Evolutionary conservation across 1,284 basidiomycete species (phyloP).

Genomic region (Mycena sp.): DNA sequence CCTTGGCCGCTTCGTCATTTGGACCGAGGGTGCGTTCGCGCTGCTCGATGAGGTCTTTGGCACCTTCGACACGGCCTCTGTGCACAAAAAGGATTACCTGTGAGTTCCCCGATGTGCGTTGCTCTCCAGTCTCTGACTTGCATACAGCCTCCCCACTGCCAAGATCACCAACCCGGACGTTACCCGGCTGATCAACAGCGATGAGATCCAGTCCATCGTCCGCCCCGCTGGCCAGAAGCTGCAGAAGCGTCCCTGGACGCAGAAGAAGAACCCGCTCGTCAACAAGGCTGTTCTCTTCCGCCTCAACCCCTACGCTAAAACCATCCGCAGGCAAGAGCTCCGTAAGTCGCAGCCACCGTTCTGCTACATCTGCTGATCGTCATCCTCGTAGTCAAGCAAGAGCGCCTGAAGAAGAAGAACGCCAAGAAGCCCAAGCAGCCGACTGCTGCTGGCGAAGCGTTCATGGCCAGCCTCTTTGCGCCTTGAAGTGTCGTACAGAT

Average conservation of each 20-base stretch:
- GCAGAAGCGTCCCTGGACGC: slow-evolving; percentile 96
- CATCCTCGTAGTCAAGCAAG: slow-evolving; percentile 72
- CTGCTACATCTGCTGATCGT: neutral
- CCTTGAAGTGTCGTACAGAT: slow-evolving; percentile 59
- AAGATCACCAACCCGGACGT: slow-evolving; percentile 99
- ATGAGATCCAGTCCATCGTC: slow-evolving; percentile 95
- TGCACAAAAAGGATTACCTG: slow-evolving; percentile 95
- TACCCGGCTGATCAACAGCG: slow-evolving; percentile 98
- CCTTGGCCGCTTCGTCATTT: slow-evolving; percentile 98
- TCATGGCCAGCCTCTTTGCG: slow-evolving; percentile 88
- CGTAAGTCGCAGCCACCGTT: slow-evolving; percentile 59
- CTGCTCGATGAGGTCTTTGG: slow-evolving; percentile 96
- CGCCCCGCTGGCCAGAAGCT: slow-evolving; percentile 85
- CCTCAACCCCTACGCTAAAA: slow-evolving; percentile 99
- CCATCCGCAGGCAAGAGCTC: slow-evolving; percentile 87
- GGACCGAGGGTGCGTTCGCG: slow-evolving; percentile 96
- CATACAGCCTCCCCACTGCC: slow-evolving; percentile 82
- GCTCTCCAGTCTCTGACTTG: neutral
- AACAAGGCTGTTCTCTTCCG: slow-evolving; percentile 98
- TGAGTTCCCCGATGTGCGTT: slow-evolving; percentile 47
- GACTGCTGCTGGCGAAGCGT: slow-evolving; percentile 81
- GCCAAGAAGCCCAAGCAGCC: slow-evolving; percentile 69
- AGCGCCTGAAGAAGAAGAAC: slow-evolving; percentile 76
- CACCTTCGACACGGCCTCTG: slow-evolving; percentile 85
- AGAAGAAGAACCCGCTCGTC: slow-evolving; percentile 99